Evolutionary conservation across 495 filamentous ascomycete species (phyloP), one percentile per base, ranked within the genome.

Genomic region (Aspergillus bertholletiae): DNA sequence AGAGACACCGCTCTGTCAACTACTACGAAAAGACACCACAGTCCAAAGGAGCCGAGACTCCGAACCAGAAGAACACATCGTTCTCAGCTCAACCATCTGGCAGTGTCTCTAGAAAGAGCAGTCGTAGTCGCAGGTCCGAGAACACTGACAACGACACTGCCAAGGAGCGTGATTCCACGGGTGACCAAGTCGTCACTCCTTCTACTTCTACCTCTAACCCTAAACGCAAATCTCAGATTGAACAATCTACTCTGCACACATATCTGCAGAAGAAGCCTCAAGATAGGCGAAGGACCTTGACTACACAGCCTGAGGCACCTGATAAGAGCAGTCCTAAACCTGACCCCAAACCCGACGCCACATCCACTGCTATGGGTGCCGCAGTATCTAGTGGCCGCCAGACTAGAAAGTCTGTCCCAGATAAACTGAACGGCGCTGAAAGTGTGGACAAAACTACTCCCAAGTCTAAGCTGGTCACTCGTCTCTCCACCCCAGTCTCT

Each of bases 341-440:
- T 3, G 49, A 34, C 23, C 37, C 37, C 4, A 45, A 54, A 48
- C 5, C 51, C 2, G 51, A 32, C 23, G n/a, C n/a, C n/a, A n/a
- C n/a, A n/a, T 40, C 37, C 4, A 50, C 52, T 45, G 6, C 51
- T 17, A 52, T 55, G 52, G 41, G 26, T 11, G 49, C 54, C 15
- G 35, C 35, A 2, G 2, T 47, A 3, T 54, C 58, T n/a, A 51
- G 46, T 17, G 52, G 15, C 21, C 57, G 51, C 26, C 51, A 53
- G 43, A 43, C 52, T 21, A 46, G 59, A 53, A 57, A 59, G 41
- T 61, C 63, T 12, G 53, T 62, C 44, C 46, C 58, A 23, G 56
- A 57, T 13, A 60, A 60, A 22, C 27, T 41, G 28, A 54, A 60
- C 44, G 53, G 32, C 11, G 20, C 47, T 30, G 51, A 12, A 18